Percentiles rank a stretch among this genome's conserved stretches.
Evolutionary conservation across 2,329 filamentous ascomycete species (phyloP).

Genomic region (Diaporthe sp.): DNA sequence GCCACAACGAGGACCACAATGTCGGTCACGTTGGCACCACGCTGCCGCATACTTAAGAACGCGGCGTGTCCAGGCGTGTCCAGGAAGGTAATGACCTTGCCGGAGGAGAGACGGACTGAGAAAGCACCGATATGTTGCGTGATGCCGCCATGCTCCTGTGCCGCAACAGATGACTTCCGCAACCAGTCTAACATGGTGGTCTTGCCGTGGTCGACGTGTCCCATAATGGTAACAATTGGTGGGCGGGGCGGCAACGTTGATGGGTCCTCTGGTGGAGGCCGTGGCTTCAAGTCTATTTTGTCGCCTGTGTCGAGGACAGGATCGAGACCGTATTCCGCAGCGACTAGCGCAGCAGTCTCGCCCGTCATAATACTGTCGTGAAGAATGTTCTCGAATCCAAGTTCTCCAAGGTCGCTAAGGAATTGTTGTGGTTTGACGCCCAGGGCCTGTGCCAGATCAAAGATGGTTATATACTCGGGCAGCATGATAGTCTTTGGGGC

Average conservation of each 20-base stretch:
- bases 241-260: conserved; percentile 80
- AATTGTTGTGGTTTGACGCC: conserved; percentile 80
- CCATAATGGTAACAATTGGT: conserved; percentile 99
- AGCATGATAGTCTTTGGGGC: conserved; percentile 76
- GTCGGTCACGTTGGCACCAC: conserved; percentile 95
- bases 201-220: conserved; percentile 98
- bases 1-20: conserved; percentile 97
- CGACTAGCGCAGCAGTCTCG: conserved; percentile 90
- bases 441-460: conserved; percentile 82
- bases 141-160: conserved; percentile 94
- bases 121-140: conserved; percentile 99
- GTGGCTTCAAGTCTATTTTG: conserved; percentile 77
- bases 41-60: conserved; percentile 94
- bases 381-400: conserved; percentile 90
- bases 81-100: conserved; percentile 94
- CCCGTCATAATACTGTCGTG: conserved; percentile 89
- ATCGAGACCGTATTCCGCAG: conserved; percentile 93
- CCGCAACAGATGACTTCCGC: conserved; percentile 91
- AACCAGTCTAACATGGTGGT: conserved; percentile 96
- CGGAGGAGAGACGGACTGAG: conserved; percentile 86
- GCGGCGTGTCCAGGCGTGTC: conserved; percentile 97
- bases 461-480: conserved; percentile 93
- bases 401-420: conserved; percentile 79
- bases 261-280: conserved; percentile 77
- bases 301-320: conserved; percentile 80